Evolutionary conservation across 2,329 filamentous ascomycete genomes (phyloP).

Genomic region (Pyrenophora seminiperda): DNA sequence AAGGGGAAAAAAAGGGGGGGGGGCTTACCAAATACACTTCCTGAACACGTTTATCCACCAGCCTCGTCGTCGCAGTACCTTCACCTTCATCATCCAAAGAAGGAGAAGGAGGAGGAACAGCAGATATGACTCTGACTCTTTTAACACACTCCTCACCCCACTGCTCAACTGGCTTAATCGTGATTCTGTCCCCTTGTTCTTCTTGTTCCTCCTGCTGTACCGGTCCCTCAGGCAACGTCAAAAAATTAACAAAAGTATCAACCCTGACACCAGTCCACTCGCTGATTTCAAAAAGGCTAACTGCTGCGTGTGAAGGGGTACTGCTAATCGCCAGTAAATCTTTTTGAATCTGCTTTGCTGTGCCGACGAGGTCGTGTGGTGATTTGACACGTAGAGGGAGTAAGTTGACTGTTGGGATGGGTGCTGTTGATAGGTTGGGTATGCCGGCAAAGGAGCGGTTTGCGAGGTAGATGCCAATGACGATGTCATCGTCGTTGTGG

Average conservation of each 20-base stretch:
- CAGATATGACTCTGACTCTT: conserved; percentile 17
- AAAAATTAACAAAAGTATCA: conserved; percentile 80
- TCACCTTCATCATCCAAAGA: too few relatives aligned
- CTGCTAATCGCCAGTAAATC: conserved; percentile 69
- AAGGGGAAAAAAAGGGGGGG: background rate
- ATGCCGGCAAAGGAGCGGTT: conserved; percentile 68
- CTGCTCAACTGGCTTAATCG: conserved; percentile 21
- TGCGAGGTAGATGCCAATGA: conserved; percentile 82
- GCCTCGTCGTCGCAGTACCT: too few relatives aligned
- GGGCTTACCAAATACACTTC: conserved; percentile 48
- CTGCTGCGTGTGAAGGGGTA: conserved; percentile 60
- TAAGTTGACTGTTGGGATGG: conserved; percentile 77
- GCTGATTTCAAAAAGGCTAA: conserved; percentile 71
- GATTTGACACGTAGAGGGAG: conserved; percentile 68
- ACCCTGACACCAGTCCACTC: conserved; percentile 75
- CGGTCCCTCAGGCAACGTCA: conserved; percentile 59
- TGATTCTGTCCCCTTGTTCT: conserved; percentile 13
- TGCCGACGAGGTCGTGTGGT: conserved; percentile 48
- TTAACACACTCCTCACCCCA: conserved; percentile 30
- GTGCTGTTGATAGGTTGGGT: conserved; percentile 55
- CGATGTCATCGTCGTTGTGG: too few relatives aligned
- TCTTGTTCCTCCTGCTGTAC: conserved; percentile 18
- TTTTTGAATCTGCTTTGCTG: conserved; percentile 67
- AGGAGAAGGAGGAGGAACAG: too few relatives aligned
- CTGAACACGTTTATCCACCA: conserved; percentile 32